Conservation (phyloP, 2,329 filamentous ascomycete genomes). For the Salinomyces thailandicus region DNA sequence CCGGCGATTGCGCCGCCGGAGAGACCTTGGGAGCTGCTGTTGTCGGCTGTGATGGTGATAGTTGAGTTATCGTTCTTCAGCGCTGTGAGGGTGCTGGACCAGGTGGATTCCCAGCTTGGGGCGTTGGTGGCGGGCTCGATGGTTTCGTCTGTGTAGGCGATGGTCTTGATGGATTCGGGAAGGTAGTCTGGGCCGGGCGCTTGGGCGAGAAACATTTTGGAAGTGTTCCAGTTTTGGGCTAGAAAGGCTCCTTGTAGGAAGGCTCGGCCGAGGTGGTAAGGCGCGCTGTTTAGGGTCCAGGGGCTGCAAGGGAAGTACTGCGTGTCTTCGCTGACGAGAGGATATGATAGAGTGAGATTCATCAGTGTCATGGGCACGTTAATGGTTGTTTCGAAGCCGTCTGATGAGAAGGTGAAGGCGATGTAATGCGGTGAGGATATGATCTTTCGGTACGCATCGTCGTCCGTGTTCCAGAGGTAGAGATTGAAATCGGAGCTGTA, state of each 20-base stretch:
- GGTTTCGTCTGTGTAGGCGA: constrained; percentile 5
- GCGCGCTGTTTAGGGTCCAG: constrained; percentile 14
- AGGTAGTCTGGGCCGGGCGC: constrained; percentile 29
- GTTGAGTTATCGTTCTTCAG: constrained; percentile 1
- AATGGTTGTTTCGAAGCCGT: constrained; percentile 26
- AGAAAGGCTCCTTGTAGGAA: constrained; percentile 41
- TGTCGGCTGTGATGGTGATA: not conserved
- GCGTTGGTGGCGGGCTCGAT: constrained; percentile 6
- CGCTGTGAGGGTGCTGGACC: constrained; percentile 7
- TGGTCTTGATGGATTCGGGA: constrained; percentile 2
- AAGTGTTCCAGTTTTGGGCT: constrained; percentile 30
- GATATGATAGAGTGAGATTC: constrained; percentile 30
- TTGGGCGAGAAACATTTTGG: constrained; percentile 32
- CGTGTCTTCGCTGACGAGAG: constrained; percentile 24
- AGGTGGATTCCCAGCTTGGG: constrained; percentile 9
- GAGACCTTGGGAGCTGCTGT: not conserved
- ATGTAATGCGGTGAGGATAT: constrained; percentile 34
- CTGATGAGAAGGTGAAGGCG: constrained; percentile 28
- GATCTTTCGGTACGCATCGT: constrained; percentile 28
- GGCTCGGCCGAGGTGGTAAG: constrained; percentile 33
- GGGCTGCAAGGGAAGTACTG: constrained; percentile 37
- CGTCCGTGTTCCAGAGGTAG: constrained; percentile 22
- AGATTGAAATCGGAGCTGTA: constrained; percentile 14
- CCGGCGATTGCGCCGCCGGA: constrained; percentile 27
- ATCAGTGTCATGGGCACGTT: constrained; percentile 32